These are phyloP conservation scores for Thecaphora thlaspeos DNA, from an alignment of 1,284 basidiomycete genomes.

Conservation along the genomic window DNA sequence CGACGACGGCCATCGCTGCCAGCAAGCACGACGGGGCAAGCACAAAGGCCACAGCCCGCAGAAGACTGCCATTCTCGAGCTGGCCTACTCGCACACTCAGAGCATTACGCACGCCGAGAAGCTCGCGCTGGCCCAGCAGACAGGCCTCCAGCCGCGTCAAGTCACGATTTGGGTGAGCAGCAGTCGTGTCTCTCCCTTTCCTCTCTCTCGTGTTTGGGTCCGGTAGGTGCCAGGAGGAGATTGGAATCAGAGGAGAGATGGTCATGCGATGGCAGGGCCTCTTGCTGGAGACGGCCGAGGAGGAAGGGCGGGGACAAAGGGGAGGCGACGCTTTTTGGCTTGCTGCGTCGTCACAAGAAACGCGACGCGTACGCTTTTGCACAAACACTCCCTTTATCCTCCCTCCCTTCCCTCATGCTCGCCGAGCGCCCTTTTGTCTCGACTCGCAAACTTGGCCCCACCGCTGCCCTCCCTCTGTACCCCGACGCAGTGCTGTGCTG, in stretches of 20 bases:
- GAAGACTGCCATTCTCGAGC: slow-evolving; percentile 45
- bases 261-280: too few species aligned
- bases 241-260: too few species aligned
- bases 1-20: neutral
- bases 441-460: too few species aligned
- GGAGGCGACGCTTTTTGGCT: neutral
- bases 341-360: too few species aligned
- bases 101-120: slow-evolving; percentile 56
- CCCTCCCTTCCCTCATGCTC: neutral
- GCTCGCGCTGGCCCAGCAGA: slow-evolving; percentile 42
- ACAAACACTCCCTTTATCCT: too few species aligned
- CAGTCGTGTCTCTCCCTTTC: slow-evolving; percentile 6
- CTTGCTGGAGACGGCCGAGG: too few species aligned
- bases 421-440: neutral
- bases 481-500: too few species aligned
- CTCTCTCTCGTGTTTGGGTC: too few species aligned
- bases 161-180: slow-evolving; percentile 55
- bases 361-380: too few species aligned
- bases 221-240: too few species aligned
- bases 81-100: slow-evolving; percentile 43
- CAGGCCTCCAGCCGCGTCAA: slow-evolving; percentile 50
- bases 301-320: slow-evolving; percentile 4
- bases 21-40: too few species aligned
- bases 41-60: slow-evolving; percentile 20
- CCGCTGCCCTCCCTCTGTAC: too few species aligned